phyloP scores from a whole-genome alignment of 2,329 filamentous ascomycete species.

The Coniella lustricola region DNA sequence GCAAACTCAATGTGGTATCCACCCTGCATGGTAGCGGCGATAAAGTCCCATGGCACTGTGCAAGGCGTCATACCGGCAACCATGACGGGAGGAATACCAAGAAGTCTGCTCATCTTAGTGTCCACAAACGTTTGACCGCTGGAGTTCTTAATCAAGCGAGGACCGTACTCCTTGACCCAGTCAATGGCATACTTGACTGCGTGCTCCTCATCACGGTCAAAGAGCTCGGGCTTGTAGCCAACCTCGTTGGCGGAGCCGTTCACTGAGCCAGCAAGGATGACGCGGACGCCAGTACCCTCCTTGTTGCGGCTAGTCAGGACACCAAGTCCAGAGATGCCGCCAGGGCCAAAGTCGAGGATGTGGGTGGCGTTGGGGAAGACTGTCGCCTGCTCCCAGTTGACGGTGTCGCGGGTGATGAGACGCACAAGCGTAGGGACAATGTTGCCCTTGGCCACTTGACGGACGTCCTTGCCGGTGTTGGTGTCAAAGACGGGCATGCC shows the following conservation, averaged over 20 bases:
- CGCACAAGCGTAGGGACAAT: slow-evolving; percentile 81
- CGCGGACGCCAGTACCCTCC: slow-evolving; percentile 93
- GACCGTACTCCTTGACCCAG: slow-evolving; percentile 96
- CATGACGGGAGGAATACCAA: slow-evolving; percentile 80
- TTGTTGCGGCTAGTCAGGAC: slow-evolving; percentile 98
- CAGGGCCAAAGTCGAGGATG: slow-evolving; percentile 92
- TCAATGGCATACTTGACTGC: slow-evolving; percentile 92
- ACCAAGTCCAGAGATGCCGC: slow-evolving; percentile 92
- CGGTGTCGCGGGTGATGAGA: slow-evolving; percentile 89
- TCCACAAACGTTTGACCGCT: slow-evolving; percentile 87
- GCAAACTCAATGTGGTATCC: slow-evolving; percentile 91
- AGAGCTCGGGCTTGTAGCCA: slow-evolving; percentile 96
- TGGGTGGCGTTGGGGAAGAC: slow-evolving; percentile 87
- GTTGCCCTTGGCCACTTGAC: slow-evolving; percentile 62
- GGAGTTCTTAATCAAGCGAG: slow-evolving; percentile 84
- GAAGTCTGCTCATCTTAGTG: slow-evolving; percentile 87
- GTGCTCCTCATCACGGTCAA: slow-evolving; percentile 91
- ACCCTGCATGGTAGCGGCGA: slow-evolving; percentile 86
- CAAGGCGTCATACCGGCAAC: slow-evolving; percentile 91
- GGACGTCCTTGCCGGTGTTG: slow-evolving; percentile 78
- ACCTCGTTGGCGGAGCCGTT: slow-evolving; percentile 85
- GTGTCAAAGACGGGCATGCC: slow-evolving; percentile 87
- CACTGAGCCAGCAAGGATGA: slow-evolving; percentile 90
- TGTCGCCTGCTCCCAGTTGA: slow-evolving; percentile 95
- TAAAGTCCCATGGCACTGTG: slow-evolving; percentile 86